phyloP scores from a whole-genome alignment of 768 basidiomycete species.

The Boletus vinaceobasis region DNA sequence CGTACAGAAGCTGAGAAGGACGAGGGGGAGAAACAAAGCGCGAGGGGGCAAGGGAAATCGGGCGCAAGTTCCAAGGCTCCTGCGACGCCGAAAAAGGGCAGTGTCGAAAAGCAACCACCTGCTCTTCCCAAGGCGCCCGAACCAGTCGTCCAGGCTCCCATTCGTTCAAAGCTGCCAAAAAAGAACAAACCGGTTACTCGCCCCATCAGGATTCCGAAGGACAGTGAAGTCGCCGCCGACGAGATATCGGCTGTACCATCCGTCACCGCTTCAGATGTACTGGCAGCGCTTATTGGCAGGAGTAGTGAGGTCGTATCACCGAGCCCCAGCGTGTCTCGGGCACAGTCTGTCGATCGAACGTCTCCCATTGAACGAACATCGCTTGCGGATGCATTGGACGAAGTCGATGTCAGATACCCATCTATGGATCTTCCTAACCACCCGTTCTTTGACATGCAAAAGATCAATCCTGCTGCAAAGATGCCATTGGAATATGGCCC shows the following conservation, averaged over 20 bases:
- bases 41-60: slow-evolving; percentile 26
- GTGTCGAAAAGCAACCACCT: slow-evolving; percentile 19
- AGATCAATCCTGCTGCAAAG: slow-evolving; percentile 70
- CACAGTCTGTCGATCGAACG: slow-evolving; percentile 55
- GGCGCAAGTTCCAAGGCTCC: slow-evolving; percentile 25
- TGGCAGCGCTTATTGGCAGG: slow-evolving; percentile 35
- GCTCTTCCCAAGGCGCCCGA: slow-evolving; percentile 28
- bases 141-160: slow-evolving; percentile 58
- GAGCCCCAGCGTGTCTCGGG: slow-evolving; percentile 55
- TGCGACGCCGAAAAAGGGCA: slow-evolving; percentile 12
- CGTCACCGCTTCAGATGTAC: slow-evolving; percentile 47
- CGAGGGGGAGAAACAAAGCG: slow-evolving; percentile 29
- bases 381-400: slow-evolving; percentile 62
- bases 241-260: slow-evolving; percentile 43
- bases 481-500: slow-evolving; percentile 84
- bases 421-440: slow-evolving; percentile 64
- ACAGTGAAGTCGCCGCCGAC: slow-evolving; percentile 45
- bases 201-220: slow-evolving; percentile 56
- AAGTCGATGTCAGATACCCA: slow-evolving; percentile 61
- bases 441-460: slow-evolving; percentile 70
- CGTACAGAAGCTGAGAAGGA: slow-evolving; percentile 28
- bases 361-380: slow-evolving; percentile 46
- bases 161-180: slow-evolving; percentile 81
- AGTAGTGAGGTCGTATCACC: slow-evolving; percentile 37
- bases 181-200: slow-evolving; percentile 69